phyloP scores from a whole-genome alignment of 2,329 filamentous ascomycete species.

The Macrophomina tecta region DNA sequence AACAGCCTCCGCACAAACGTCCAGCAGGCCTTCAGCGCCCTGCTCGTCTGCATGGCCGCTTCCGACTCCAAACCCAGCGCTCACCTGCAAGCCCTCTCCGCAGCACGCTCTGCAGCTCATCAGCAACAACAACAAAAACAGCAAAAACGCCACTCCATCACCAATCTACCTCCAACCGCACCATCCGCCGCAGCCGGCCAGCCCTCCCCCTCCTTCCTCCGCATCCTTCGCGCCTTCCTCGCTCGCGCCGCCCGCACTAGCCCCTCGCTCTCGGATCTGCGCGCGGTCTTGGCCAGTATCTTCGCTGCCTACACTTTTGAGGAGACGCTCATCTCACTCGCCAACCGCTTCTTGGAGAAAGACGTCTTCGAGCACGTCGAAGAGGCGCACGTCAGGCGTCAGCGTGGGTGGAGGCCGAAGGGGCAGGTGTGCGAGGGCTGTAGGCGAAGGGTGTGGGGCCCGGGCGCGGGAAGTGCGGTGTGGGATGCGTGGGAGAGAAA shows the following conservation, averaged over 20 bases:
- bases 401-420: conserved; percentile 86
- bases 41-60: conserved; percentile 71
- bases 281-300: conserved; percentile 83
- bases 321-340: conserved; percentile 82
- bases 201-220: conserved; percentile 78
- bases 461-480: conserved; percentile 74
- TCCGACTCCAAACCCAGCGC: conserved; percentile 39
- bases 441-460: conserved; percentile 83
- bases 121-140: conserved; percentile 33
- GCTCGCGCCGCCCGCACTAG: conserved; percentile 80
- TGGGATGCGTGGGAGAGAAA: conserved; percentile 82
- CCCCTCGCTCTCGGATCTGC: conserved; percentile 84
- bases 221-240: conserved; percentile 87
- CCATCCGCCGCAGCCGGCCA: conserved; percentile 38
- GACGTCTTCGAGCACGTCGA: conserved; percentile 86
- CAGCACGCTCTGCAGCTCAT: conserved; percentile 34
- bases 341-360: conserved; percentile 84
- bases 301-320: conserved; percentile 97
- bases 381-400: conserved; percentile 74
- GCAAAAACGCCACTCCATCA: conserved; percentile 22
- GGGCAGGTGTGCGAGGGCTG: conserved; percentile 90
- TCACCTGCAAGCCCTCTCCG: conserved; percentile 33
- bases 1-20: conserved; percentile 77
- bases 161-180: conserved; percentile 36
- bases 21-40: conserved; percentile 87